Percentiles rank a stretch among this genome's conserved stretches.
Conservation (phyloP, 306 rosid species). For the Malus orientalis region DNA sequence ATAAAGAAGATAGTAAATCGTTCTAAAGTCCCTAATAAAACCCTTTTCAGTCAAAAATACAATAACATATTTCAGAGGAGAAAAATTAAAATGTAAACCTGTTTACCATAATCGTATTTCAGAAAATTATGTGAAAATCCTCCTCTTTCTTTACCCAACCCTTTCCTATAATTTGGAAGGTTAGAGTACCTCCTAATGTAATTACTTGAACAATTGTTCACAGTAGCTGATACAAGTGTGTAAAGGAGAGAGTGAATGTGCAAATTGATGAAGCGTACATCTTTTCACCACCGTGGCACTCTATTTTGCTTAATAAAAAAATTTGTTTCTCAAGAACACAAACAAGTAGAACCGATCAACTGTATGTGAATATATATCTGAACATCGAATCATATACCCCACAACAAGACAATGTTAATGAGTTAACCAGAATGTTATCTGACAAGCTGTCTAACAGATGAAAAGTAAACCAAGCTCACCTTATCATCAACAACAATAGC, state of each 20-base stretch:
- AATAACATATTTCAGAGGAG: background rate
- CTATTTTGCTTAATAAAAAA: background rate
- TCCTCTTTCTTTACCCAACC: background rate
- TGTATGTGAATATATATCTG: background rate
- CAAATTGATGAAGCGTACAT: background rate
- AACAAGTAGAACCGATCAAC: background rate
- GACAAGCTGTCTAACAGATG: background rate
- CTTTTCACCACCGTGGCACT: background rate
- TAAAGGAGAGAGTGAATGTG: background rate
- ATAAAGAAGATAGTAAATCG: background rate
- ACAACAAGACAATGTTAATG: background rate
- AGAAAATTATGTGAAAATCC: background rate
- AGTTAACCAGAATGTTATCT: background rate
- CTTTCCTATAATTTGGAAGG: background rate
- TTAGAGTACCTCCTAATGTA: background rate
- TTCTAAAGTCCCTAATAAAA: background rate
- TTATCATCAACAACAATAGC: slow-evolving; percentile 55
- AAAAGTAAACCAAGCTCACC: slow-evolving; percentile 24
- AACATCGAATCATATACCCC: background rate
- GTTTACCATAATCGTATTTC: background rate
- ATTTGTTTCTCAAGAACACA: background rate
- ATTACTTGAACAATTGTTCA: background rate
- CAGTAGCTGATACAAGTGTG: background rate
- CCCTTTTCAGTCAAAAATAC: background rate
- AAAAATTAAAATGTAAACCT: background rate